Evolutionary conservation across 805 yeast genomes (phyloP).

Genomic region (Cyberlindnera sargentensis): DNA sequence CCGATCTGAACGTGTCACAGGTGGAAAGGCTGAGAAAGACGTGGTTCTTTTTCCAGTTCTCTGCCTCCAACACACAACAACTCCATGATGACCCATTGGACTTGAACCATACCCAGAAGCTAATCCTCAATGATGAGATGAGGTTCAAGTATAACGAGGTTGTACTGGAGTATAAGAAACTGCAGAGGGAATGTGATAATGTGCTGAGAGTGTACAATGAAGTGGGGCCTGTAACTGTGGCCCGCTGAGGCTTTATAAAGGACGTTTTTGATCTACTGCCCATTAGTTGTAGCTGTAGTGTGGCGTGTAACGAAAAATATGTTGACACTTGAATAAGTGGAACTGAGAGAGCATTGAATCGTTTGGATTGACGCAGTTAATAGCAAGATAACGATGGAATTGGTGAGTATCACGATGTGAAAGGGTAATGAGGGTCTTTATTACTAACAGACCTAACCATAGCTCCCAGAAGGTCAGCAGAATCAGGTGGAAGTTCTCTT

Average conservation of each 20-base stretch:
- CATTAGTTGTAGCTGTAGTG: too few relatives aligned
- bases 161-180: conserved; percentile 6
- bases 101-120: conserved; percentile 9
- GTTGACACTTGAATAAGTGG: not conserved
- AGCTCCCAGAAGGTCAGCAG: conserved; percentile 35
- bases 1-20: conserved; percentile 20
- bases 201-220: not conserved
- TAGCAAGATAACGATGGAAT: conserved; percentile 6
- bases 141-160: conserved; percentile 8
- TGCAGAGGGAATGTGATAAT: conserved; percentile 3
- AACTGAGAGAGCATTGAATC: not conserved
- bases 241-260: not conserved
- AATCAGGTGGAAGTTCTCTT: conserved; percentile 33
- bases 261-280: too few relatives aligned
- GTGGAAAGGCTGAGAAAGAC: conserved; percentile 28
- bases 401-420: conserved; percentile 6
- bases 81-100: conserved; percentile 11
- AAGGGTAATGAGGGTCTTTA: not conserved
- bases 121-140: conserved; percentile 19
- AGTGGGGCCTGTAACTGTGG: not conserved
- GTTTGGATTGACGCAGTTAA: too few relatives aligned
- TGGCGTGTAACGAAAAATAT: not conserved
- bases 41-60: conserved; percentile 36
- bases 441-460: not conserved
- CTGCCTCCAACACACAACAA: conserved; percentile 17